Conservation (phyloP, 352 stramenopile genomes). For the Pythium periplocum region DNA sequence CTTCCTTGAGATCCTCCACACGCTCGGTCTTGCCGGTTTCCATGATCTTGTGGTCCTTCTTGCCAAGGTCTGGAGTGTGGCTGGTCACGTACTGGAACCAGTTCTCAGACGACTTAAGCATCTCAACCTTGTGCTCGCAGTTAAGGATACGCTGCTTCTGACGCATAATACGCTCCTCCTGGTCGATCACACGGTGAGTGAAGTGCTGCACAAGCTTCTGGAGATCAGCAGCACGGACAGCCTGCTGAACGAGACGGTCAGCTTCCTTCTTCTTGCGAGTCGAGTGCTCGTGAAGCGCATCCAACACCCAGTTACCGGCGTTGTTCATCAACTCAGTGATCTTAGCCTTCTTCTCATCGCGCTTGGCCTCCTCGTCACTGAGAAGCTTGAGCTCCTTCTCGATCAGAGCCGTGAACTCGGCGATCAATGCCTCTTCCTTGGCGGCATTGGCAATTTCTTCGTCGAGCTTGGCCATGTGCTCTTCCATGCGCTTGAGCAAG, state of each 20-base stretch:
- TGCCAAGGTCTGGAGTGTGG: conserved; percentile 62
- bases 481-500: conserved; percentile 75
- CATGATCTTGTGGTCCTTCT: conserved; percentile 83
- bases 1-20: conserved; percentile 72
- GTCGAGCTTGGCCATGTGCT: conserved; percentile 78
- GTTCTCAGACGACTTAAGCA: conserved; percentile 88
- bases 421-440: conserved; percentile 66
- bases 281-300: conserved; percentile 80
- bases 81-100: conserved; percentile 87
- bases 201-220: conserved; percentile 88
- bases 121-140: conserved; percentile 87
- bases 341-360: conserved; percentile 84
- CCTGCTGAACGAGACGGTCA: conserved; percentile 80
- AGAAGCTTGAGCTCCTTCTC: conserved; percentile 74
- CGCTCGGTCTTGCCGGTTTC: conserved; percentile 61
- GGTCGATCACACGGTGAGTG: conserved; percentile 85
- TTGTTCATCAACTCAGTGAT: conserved; percentile 86
- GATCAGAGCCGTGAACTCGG: conserved; percentile 65
- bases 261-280: conserved; percentile 86
- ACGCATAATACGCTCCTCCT: conserved; percentile 87
- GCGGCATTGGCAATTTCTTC: conserved; percentile 70
- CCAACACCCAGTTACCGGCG: conserved; percentile 81
- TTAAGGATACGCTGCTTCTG: conserved; percentile 89
- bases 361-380: conserved; percentile 76
- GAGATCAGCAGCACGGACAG: conserved; percentile 72